Base-by-base conservation (phyloP, 331 rosid genomes). In the Pyrus hybrid region DNA sequence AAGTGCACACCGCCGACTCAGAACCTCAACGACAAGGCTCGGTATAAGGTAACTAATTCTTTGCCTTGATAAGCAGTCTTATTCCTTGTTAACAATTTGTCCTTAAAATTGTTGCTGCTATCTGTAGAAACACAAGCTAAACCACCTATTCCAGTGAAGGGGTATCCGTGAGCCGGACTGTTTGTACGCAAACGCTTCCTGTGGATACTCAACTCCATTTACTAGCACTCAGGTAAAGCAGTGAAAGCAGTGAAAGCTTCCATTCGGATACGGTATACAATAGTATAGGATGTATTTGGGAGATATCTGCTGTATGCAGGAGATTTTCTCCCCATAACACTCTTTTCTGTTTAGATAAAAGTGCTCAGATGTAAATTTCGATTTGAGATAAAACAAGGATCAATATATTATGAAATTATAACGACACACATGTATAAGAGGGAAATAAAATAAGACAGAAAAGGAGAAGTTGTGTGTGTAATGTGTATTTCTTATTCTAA, bases 1-100 rank as follows among this genome's bases (percentile, higher is more conserved):
- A 83, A 65, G 93, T 81, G 76, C 96, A 80, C 4, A 53, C 71
- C 7, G 93, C 70, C 2, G 96, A 88, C 69, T 45, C 86, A 47
- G 89, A 91, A 67, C 90, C 93, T 30, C 77, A 86, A 73, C 80
- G 93, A 45, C 88, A 74, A 63, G 85, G 80, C 73, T 69, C 88
- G 9, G 90, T 84, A 13, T 87, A 58, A 76, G 74, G 80, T 76
- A 35, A 33, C 80, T 67, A 53, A 58, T 13, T 68, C 75, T 63
- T 80, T 22, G 5, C 41, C 70, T 58, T 51, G 5, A 20, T 56
- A 22, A 32, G 58, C 63, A 57, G 11, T 22, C 73, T 58, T 73
- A 22, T 28, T 75, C 77, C 49, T 58, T 30, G 70, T 71, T 41
- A 57, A 26, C 32, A 61, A 32, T 67, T 68, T 41, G 28, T 67